phyloP scores from a whole-genome alignment of 805 yeast genomes.

The Pichia pseudocactophila region DNA sequence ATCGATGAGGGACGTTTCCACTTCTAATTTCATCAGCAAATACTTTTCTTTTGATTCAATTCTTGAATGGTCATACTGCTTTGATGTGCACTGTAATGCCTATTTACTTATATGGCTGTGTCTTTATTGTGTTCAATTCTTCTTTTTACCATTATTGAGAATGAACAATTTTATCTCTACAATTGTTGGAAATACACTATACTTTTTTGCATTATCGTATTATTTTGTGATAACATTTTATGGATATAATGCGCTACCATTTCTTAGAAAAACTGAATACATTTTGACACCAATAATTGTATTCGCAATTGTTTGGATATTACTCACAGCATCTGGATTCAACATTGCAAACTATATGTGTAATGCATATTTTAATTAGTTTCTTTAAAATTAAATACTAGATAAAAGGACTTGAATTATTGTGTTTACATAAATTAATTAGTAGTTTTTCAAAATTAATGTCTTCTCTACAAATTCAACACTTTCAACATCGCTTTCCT shows the following conservation, averaged over 20 bases:
- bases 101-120: constrained; percentile 71
- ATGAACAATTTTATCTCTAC: constrained; percentile 58
- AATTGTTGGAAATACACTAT: constrained; percentile 69
- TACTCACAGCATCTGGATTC: constrained; percentile 53
- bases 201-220: constrained; percentile 63
- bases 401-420: no score
- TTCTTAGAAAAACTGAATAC: constrained; percentile 52
- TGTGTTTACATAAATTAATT: no score
- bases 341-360: constrained; percentile 67
- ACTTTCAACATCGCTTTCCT: neutral
- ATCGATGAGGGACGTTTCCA: neutral
- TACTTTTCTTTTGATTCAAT: constrained; percentile 28
- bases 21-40: constrained; percentile 21
- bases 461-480: neutral
- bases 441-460: neutral
- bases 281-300: constrained; percentile 57
- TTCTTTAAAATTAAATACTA: no score
- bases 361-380: constrained; percentile 24
- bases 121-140: constrained; percentile 64
- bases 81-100: constrained; percentile 91
- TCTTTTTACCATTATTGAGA: constrained; percentile 63
- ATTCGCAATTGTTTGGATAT: constrained; percentile 47
- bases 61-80: constrained; percentile 90
- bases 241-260: constrained; percentile 78
- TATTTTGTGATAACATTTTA: constrained; percentile 76